Percentiles rank a stretch among this genome's conserved stretches.
phyloP scores from a whole-genome alignment of 441 rosid species.

The Cnidoscolus chayamansa region DNA sequence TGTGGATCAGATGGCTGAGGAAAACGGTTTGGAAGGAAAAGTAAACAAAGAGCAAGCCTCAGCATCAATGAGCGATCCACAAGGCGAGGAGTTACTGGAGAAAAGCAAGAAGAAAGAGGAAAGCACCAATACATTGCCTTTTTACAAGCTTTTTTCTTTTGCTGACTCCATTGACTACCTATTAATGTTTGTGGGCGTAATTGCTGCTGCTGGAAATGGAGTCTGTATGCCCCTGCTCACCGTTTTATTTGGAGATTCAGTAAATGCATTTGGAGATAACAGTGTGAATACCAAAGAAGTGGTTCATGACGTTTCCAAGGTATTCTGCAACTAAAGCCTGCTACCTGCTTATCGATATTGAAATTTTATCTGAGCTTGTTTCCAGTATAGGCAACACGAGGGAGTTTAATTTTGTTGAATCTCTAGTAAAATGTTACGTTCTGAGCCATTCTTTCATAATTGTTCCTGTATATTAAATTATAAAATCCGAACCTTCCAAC shows the following conservation, averaged over 20 bases:
- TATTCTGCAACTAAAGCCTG: conserved; percentile 4
- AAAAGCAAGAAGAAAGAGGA: conserved; percentile 20
- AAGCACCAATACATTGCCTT: conserved; percentile 24
- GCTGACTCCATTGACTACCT: conserved; percentile 36
- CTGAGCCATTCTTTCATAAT: neutral
- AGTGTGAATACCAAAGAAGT: conserved; percentile 9
- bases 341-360: neutral
- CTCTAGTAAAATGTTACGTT: neutral
- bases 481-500: neutral
- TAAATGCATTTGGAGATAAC: conserved; percentile 37
- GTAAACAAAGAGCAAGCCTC: conserved; percentile 9
- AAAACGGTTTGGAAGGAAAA: conserved; percentile 12
- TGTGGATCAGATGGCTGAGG: conserved; percentile 20
- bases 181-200: conserved; percentile 44
- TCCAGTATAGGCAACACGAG: neutral
- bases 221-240: conserved; percentile 37
- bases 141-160: conserved; percentile 44
- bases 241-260: conserved; percentile 31
- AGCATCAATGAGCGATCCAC: conserved; percentile 16
- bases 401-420: neutral
- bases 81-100: neutral
- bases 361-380: neutral
- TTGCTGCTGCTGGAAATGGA: conserved; percentile 40
- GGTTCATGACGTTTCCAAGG: conserved; percentile 36
- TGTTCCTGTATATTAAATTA: neutral